These are phyloP conservation scores for Aspergillus intermedius DNA, from an alignment of 2,329 filamentous ascomycete species.

Conservation along the genomic window DNA sequence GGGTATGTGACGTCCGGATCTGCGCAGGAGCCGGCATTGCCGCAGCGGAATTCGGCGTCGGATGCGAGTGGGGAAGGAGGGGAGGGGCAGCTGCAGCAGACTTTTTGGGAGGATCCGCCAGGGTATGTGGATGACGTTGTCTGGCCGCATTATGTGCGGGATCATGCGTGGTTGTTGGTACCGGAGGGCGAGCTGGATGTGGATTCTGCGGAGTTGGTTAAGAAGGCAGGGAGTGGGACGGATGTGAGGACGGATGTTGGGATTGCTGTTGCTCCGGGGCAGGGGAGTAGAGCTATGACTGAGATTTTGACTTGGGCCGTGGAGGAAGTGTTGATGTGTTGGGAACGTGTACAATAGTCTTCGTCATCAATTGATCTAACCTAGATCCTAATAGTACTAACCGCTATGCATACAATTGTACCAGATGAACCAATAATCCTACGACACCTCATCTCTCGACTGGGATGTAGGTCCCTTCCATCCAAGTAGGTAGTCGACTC, in stretches of 20 bases:
- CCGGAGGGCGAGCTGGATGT: constrained; percentile 54
- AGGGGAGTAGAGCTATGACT: constrained; percentile 54
- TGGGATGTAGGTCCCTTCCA: constrained; percentile 22
- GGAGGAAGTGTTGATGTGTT: constrained; percentile 48
- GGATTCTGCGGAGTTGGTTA: constrained; percentile 21
- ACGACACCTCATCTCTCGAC: constrained; percentile 1
- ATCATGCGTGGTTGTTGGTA: constrained; percentile 76
- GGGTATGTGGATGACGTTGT: constrained; percentile 92
- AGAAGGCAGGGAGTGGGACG: constrained; percentile 26
- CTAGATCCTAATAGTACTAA: not conserved
- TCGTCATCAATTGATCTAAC: no score
- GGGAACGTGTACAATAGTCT: constrained; percentile 1
- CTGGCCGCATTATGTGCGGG: constrained; percentile 85
- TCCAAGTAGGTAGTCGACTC: constrained; percentile 27
- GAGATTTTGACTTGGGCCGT: constrained; percentile 64
- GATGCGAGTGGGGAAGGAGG: constrained; percentile 22
- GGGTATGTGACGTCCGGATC: constrained; percentile 44
- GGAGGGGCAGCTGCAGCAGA: constrained; percentile 53
- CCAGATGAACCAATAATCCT: no score
- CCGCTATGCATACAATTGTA: not conserved
- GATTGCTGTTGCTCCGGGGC: constrained; percentile 42
- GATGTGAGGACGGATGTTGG: constrained; percentile 42
- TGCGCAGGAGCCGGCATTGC: constrained; percentile 20
- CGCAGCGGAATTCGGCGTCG: constrained; percentile 1
- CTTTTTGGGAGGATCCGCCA: constrained; percentile 92